A percentile compares a stretch with the other conserved stretches of the same genome.
Conservation (phyloP, 1,284 basidiomycete species). For the Pyrrhoderma noxium region DNA sequence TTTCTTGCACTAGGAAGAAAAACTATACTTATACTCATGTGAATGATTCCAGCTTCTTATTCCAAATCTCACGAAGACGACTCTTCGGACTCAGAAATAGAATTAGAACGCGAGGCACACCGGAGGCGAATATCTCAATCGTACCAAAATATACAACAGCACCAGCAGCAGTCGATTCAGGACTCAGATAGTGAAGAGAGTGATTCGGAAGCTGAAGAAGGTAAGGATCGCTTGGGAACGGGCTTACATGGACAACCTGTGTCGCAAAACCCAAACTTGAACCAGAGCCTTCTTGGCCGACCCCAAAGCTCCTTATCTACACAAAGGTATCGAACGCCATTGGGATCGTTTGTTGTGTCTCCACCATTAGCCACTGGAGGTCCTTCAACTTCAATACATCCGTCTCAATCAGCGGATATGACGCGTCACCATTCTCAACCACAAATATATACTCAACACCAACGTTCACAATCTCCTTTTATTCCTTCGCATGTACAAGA, state of each 20-base stretch:
- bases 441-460: background rate
- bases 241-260: slow-evolving; percentile 10
- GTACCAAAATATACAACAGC: slow-evolving; percentile 18
- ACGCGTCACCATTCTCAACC: slow-evolving; percentile 14
- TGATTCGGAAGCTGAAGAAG: slow-evolving; percentile 34
- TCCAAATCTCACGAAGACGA: slow-evolving; percentile 46
- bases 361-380: slow-evolving; percentile 42
- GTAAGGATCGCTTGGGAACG: slow-evolving; percentile 31
- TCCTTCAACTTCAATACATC: slow-evolving; percentile 16
- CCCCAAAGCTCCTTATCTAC: slow-evolving; percentile 69
- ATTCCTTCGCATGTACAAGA: background rate
- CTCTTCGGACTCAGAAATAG: slow-evolving; percentile 39
- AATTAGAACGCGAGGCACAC: background rate
- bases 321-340: slow-evolving; percentile 69
- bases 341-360: slow-evolving; percentile 50
- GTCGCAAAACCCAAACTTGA: slow-evolving; percentile 27
- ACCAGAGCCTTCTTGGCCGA: slow-evolving; percentile 37
- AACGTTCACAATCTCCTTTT: no score
- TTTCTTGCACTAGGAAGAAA: background rate
- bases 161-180: slow-evolving; percentile 2
- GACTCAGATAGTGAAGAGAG: slow-evolving; percentile 28
- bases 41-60: slow-evolving; percentile 34
- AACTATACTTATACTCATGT: background rate
- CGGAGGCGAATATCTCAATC: slow-evolving; percentile 10
- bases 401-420: slow-evolving; percentile 7